Evolutionary conservation across 768 basidiomycete genomes (phyloP), one percentile per base, ranked within the genome.

Genomic region (Boletus rex-veris): DNA sequence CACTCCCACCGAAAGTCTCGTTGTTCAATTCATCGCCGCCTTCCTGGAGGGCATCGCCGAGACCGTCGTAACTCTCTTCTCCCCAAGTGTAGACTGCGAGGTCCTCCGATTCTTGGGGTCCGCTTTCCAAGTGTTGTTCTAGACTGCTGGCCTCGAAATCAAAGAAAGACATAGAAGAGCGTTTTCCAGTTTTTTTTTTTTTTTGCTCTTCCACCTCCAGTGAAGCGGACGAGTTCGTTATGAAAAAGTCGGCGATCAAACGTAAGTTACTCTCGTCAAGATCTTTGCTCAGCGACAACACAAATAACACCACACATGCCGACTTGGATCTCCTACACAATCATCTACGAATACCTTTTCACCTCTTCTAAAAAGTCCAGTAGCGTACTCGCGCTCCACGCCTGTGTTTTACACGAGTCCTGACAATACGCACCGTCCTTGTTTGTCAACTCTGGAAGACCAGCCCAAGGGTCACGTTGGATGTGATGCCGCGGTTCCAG

Each of bases 371-470:
- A 71, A 69, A 95, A 90, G 73, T 97, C 95, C 26, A 98, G 75
- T 58, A 98, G 70, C 21, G 92, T 96, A 69, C 91, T 93, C 43
- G 92, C 84, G 64, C 91, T 93, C 97, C 96, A 98, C 5, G 96
- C 97, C 67, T 98, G 97, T 26, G 97, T 94, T 43, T 80, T 76
- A 67, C 96, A 98, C 43, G 92, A 93, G 71, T 98, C 95, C 48
- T 70, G 70, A 67, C 96, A 98, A 71, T 83, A 84, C 37, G 75
- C 73, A 11, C 95, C 96, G 57, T 93, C 80, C 66, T 81, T 81
- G 70, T 96, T 94, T 54, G 92, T 95, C 58, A 93, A 73, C 71
- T 98, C 97, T 0, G 97, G 97, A 21, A 99, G 73, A 24, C 97
- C 97, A 49, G 88, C 84, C 97, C 97, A 99, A 16, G 86, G 76